phyloP scores from a whole-genome alignment of 2,329 filamentous ascomycete species.

The Nannizzia gypsea region DNA sequence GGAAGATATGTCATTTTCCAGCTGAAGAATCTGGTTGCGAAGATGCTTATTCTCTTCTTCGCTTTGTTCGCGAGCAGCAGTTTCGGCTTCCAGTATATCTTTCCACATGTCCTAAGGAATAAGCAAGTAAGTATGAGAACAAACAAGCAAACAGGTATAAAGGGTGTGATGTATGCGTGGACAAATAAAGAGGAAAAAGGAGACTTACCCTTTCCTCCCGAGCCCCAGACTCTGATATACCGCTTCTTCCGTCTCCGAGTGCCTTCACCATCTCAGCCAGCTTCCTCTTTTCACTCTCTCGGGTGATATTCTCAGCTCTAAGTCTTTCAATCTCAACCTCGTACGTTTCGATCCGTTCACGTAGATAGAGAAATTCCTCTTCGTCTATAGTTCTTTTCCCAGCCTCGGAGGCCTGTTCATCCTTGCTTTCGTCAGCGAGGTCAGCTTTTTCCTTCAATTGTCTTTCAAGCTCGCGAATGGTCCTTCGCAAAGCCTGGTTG shows the following conservation, averaged over 20 bases:
- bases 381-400: constrained; percentile 47
- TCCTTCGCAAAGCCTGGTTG: constrained; percentile 67
- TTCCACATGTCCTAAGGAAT: constrained; percentile 69
- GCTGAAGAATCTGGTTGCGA: constrained; percentile 68
- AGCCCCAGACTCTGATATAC: constrained; percentile 39
- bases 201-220: constrained; percentile 37
- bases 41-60: constrained; percentile 80
- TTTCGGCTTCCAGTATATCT: constrained; percentile 86
- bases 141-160: not conserved
- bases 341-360: constrained; percentile 76
- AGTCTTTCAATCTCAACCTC: constrained; percentile 74
- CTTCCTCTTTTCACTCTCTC: constrained; percentile 75
- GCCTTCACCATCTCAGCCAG: constrained; percentile 69
- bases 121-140: not conserved
- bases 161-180: not conserved
- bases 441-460: constrained; percentile 51
- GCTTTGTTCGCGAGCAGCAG: constrained; percentile 72
- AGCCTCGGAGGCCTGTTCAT: constrained; percentile 22
- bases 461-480: constrained; percentile 77
- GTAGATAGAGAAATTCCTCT: constrained; percentile 72
- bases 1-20: constrained; percentile 39
- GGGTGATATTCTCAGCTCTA: constrained; percentile 61
- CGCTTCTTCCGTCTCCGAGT: constrained; percentile 42
- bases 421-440: constrained; percentile 41
- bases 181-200: not conserved